phyloP scores from a whole-genome alignment of 2,329 filamentous ascomycete genomes.

The Ophiocordyceps camponoti-rufipedis region DNA sequence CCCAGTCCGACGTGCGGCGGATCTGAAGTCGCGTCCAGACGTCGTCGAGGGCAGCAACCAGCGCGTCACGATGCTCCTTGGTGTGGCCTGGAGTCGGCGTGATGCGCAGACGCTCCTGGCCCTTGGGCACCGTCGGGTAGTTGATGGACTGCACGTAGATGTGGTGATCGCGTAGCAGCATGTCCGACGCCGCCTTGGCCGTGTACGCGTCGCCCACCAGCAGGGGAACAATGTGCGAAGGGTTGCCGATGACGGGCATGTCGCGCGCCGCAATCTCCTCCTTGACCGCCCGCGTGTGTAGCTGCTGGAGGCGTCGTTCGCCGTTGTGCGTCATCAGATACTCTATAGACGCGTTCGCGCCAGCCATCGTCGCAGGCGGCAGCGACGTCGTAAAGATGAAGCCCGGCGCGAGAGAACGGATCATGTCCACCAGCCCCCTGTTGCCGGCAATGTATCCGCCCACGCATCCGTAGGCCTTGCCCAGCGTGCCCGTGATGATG shows the following conservation, averaged over 20 bases:
- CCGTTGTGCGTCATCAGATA: constrained; percentile 77
- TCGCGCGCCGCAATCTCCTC: constrained; percentile 58
- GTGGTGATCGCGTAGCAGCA: constrained; percentile 72
- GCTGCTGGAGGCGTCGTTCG: constrained; percentile 81
- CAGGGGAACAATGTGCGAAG: constrained; percentile 87
- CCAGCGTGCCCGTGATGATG: constrained; percentile 92
- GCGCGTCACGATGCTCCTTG: constrained; percentile 67
- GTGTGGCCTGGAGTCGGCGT: constrained; percentile 89
- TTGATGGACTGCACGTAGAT: constrained; percentile 99
- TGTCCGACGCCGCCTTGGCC: constrained; percentile 80
- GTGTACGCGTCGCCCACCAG: constrained; percentile 87
- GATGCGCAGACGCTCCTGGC: constrained; percentile 91
- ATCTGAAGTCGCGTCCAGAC: constrained; percentile 82
- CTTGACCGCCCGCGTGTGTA: constrained; percentile 92
- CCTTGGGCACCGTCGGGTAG: constrained; percentile 92
- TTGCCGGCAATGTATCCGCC: constrained; percentile 95
- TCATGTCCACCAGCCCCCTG: constrained; percentile 69
- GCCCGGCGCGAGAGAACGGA: constrained; percentile 84
- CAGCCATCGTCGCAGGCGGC: constrained; percentile 91
- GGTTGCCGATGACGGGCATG: constrained; percentile 95
- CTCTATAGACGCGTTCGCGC: constrained; percentile 77
- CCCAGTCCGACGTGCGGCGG: constrained; percentile 89
- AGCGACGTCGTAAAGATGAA: constrained; percentile 99
- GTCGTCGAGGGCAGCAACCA: constrained; percentile 65
- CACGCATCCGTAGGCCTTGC: constrained; percentile 95